Percentiles rank a stretch among this genome's conserved stretches.
Conservation (phyloP, 2,329 filamentous ascomycete species). For the Ophiostoma quercus region DNA sequence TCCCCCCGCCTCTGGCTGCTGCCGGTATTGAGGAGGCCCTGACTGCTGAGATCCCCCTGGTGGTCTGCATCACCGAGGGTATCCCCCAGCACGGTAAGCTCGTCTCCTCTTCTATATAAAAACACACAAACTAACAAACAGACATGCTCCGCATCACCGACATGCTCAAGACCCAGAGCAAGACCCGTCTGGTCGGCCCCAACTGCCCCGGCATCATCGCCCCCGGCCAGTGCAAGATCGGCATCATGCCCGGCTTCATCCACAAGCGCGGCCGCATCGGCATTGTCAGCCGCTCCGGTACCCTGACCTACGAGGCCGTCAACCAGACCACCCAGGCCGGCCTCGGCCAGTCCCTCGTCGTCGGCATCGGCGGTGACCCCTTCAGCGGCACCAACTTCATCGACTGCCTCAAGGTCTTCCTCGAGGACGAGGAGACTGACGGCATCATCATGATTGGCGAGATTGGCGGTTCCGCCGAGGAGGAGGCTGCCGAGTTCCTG, state of each 20-base stretch:
- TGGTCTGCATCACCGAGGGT: slow-evolving; percentile 97
- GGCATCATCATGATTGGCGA: slow-evolving; percentile 99
- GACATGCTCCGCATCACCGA: slow-evolving; percentile 99
- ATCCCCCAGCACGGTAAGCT: slow-evolving; percentile 91
- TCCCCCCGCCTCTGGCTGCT: slow-evolving; percentile 90
- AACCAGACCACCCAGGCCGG: slow-evolving; percentile 98
- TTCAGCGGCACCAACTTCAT: slow-evolving; percentile 99
- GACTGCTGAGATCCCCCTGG: slow-evolving; percentile 83
- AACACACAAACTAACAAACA: slow-evolving; percentile 34
- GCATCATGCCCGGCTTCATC: slow-evolving; percentile 99
- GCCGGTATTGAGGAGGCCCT: slow-evolving; percentile 96
- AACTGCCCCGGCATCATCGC: slow-evolving; percentile 98
- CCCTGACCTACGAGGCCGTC: slow-evolving; percentile 98
- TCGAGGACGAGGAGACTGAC: slow-evolving; percentile 91
- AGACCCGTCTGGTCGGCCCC: slow-evolving; percentile 92
- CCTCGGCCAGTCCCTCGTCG: slow-evolving; percentile 94
- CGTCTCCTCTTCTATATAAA: background rate
- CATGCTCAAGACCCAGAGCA: slow-evolving; percentile 95
- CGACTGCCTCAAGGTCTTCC: slow-evolving; percentile 96
- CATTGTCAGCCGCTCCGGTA: slow-evolving; percentile 96
- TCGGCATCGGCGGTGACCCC: slow-evolving; percentile 96
- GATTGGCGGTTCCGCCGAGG: slow-evolving; percentile 95
- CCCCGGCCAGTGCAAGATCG: slow-evolving; percentile 96
- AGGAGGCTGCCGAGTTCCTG: slow-evolving; percentile 96
- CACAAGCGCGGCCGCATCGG: slow-evolving; percentile 99